A percentile compares a stretch with the other conserved stretches of the same genome.
These are phyloP conservation scores for Hibiscus trionum DNA, from an alignment of 345 rosid genomes.

Conservation along the genomic window DNA sequence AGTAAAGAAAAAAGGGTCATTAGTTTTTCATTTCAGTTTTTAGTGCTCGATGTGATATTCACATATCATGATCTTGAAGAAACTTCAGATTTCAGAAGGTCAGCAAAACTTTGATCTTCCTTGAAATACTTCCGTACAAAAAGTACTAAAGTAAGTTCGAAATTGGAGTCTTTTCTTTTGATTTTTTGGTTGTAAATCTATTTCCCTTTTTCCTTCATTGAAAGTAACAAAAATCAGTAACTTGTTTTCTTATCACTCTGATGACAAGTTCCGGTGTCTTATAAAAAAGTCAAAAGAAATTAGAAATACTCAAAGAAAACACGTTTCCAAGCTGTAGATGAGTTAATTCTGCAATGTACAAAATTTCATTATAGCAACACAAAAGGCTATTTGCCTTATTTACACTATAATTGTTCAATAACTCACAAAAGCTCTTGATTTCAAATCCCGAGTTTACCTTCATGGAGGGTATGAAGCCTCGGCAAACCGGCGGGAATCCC, in stretches of 20 bases:
- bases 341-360: neutral
- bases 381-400: neutral
- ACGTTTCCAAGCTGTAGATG: neutral
- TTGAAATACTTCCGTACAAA: neutral
- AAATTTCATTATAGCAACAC: neutral
- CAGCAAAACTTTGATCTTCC: neutral
- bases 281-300: neutral
- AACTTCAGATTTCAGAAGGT: neutral
- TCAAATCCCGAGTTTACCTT: constrained; percentile 49
- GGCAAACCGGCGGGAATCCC: constrained; percentile 83
- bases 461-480: constrained; percentile 63
- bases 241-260: neutral
- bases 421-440: neutral
- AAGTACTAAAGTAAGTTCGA: neutral
- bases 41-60: neutral
- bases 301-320: neutral
- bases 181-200: neutral
- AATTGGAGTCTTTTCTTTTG: neutral
- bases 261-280: neutral
- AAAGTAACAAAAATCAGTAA: neutral
- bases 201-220: neutral
- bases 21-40: neutral
- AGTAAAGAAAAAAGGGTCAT: neutral
- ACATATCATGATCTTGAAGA: neutral
- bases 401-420: neutral